Evolutionary conservation across 306 rosid genomes (phyloP), one percentile per base, ranked within the genome.

Genomic region (Lathyrus tuberosus): DNA sequence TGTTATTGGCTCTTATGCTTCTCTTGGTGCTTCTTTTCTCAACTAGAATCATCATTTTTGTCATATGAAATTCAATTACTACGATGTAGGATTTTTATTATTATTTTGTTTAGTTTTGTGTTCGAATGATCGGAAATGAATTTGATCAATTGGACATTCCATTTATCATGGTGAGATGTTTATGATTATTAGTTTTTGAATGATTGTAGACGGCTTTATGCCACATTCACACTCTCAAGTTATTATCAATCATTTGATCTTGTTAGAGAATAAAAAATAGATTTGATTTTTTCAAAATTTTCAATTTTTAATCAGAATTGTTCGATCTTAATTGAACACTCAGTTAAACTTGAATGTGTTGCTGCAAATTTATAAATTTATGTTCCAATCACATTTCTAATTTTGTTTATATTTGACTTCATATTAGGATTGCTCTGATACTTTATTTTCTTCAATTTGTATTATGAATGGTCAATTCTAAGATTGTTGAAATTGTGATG

Each of bases 1-100:
- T 79, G 5, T 54, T 53, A 22, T 53, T 82, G 41, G 64, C 47
- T 75, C 49, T 78, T 64, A 0, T 82, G 53, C 48, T 75, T 16
- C 52, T 82, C 22, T 13, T 41, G 4, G 52, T 67, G 59, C 47
- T 79, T 58, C 17, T 79, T 9, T 75, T 62, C 70, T 82, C 83
- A 40, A 75, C 79, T 42, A 82, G 53, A 72, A 22, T 67, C 33
- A 10, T 79, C 22, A 16, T 79, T 67, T 14, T 75, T 42, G 2
- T 78, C 4, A 1, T 73, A 24, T 81, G 18, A 59, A 65, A 48
- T 38, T 1, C 7, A 12, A 5, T 43, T 60, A n/a, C 60, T 60
- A 52, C 4, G n/a, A 22, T 18, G 31, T 20, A 5, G 5, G 58
- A 35, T 35, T 35, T 35, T 35, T 35, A 35, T 8, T 35, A 35